Base-by-base conservation (phyloP, 495 filamentous ascomycete species). In the Aspergillus biplanus region DNA sequence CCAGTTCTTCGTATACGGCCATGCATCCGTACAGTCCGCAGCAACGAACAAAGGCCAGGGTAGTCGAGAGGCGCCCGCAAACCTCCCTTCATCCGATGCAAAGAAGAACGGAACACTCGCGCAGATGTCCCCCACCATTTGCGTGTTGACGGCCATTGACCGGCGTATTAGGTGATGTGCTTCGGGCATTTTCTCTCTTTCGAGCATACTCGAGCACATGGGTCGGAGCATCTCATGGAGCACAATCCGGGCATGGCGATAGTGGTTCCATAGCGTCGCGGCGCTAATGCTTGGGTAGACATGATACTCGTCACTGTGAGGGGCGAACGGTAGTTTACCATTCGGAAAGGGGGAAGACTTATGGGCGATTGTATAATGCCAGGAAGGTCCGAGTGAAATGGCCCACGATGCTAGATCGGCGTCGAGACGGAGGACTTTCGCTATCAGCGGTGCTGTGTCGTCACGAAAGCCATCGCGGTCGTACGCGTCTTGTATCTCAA, bases 21-120 rank as follows among this genome's bases (percentile, higher is more conserved):
- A 16, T 7, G 56, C 4, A 4, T 32, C 47, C 4, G 33, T 11
- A 37, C 46, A 59, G 13, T 57, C 35, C 1, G 57, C 64, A 11
- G 61, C 64, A 64, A 69, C 16, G 13, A 66, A 69, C 47, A 69
- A 65, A n/a, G 67, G 67, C 64, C 61, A 66, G 7, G 57, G 39
- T 7, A 66, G 49, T 42, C 64, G 67, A 11, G 59, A 5, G 7
- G 52, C 47, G 15, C 57, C 64, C 18, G 59, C 67, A 37, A 69
- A 33, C 1, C 47, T 48, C 7, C 18, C 42, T 6, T 61, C 53
- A 13, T 52, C 67, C 0, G 57, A 66, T 6, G 35, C 56, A 21
- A 69, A 66, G 39, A 63, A 37, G 15, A 62, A 70, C 6, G 62
- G 46, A 2, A 68, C 53, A 42, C 68, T 70, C 5, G 62, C 60